phyloP scores from a whole-genome alignment of 2,329 filamentous ascomycete species.

The Emericellopsis atlantica region DNA sequence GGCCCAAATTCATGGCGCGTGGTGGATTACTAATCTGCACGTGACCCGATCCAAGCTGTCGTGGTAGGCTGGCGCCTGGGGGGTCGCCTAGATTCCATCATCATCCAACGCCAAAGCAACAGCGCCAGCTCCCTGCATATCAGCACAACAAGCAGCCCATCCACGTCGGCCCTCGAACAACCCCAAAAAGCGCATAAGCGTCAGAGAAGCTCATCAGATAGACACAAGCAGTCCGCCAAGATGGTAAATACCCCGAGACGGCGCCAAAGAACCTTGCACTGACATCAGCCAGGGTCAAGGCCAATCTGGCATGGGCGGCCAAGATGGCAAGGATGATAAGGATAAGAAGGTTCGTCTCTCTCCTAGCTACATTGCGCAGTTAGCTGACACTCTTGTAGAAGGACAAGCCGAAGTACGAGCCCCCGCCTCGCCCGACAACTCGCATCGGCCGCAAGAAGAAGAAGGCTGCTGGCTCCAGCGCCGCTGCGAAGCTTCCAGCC shows the following conservation, averaged over 20 bases:
- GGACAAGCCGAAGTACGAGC: slow-evolving; percentile 99
- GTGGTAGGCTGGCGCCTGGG: slow-evolving; percentile 33
- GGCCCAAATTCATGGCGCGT: too few relatives aligned
- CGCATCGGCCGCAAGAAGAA: slow-evolving; percentile 98
- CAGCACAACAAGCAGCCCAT: slow-evolving; percentile 5
- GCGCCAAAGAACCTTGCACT: background rate
- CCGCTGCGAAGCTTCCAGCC: slow-evolving; percentile 85
- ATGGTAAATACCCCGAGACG: slow-evolving; percentile 16
- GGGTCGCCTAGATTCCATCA: slow-evolving; percentile 17
- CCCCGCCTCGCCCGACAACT: slow-evolving; percentile 90
- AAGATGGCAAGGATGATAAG: slow-evolving; percentile 67
- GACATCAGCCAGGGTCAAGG: slow-evolving; percentile 52
- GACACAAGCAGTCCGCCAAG: slow-evolving; percentile 8
- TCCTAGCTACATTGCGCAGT: slow-evolving; percentile 8
- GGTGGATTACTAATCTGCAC: slow-evolving; percentile 7
- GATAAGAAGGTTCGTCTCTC: slow-evolving; percentile 68
- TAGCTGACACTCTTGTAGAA: slow-evolving; percentile 45
- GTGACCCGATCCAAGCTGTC: slow-evolving; percentile 23
- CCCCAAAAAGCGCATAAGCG: slow-evolving; percentile 1
- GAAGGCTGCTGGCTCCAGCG: slow-evolving; percentile 84
- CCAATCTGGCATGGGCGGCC: slow-evolving; percentile 76
- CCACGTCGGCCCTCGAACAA: background rate
- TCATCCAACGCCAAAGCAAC: slow-evolving; percentile 12
- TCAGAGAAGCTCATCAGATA: slow-evolving; percentile 3
- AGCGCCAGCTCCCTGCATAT: slow-evolving; percentile 10